Base-by-base conservation (phyloP, 257 asterid species). In the Scutellaria galericulata region DNA sequence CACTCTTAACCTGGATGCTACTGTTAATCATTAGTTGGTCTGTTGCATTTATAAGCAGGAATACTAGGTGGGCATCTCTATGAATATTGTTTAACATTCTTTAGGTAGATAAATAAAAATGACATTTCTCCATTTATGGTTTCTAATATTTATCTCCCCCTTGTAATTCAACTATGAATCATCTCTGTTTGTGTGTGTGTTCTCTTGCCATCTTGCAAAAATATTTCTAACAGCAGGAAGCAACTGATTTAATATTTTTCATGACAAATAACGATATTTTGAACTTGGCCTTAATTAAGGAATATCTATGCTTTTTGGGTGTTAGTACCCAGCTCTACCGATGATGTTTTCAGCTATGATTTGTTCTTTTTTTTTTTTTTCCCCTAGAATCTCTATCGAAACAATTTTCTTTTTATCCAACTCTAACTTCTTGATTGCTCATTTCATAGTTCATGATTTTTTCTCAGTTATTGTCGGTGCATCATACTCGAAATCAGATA, bases 131-230 rank as follows among this genome's bases (percentile, higher is more conserved):
- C 18, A 18, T 18, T 18, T 18, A 18, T 18, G 18, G 18, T 60
- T 58, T 55, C 51, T 41, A 22, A 68, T 52, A 13, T 35, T 31
- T 68, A 20, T 50, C 22, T 9, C 22, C 44, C 42, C 14, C 41
- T 48, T 47, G 9, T 22, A 27, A 31, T 60, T 48, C 55, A 41
- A 11, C 22, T 46, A 7, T 55, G 56, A 24, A 44, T 48, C 47
- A 60, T n/a, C 2, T 11, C 20, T 46, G n/a, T 39, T 37, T 39
- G 27, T 60, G 62, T 9, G 39, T 22, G 10, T 55, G 18, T 18
- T 56, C 47, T 48, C 64, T 50, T 67, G 53, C 52, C 54, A 60
- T 18, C 10, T 48, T 58, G 60, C 74, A 45, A 22, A 52, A 56
- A 54, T 68, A 50, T 41, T 59, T 65, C 62, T 68, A 58, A 47